Evolutionary conservation across 83 land plant genomes (phyloP).

Genomic region (Picea engelmannii): DNA sequence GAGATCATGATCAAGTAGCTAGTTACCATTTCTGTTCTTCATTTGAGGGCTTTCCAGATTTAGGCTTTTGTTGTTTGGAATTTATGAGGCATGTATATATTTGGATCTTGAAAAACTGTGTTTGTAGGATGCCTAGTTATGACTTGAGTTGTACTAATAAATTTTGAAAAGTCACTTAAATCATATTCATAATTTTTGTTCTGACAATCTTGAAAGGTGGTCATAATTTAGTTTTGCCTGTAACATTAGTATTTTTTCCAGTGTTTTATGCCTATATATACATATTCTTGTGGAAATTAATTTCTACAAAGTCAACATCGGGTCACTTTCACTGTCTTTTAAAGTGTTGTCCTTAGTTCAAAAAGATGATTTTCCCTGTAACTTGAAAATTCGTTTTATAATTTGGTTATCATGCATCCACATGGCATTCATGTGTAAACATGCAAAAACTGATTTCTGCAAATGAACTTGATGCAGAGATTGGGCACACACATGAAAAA

Average conservation of each 20-base stretch:
- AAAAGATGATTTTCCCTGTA: neutral
- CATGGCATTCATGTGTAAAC: neutral
- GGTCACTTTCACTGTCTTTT: neutral
- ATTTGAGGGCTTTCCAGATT: neutral
- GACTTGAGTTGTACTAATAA: neutral
- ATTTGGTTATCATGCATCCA: neutral
- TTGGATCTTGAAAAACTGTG: neutral
- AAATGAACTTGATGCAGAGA: slow-evolving; percentile 19
- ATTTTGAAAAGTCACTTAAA: neutral
- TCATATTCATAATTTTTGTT: neutral
- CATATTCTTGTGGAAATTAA: neutral
- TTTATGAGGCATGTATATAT: neutral
- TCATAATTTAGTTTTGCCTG: neutral
- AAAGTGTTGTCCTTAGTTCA: slow-evolving; percentile 1
- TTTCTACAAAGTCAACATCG: neutral
- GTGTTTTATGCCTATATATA: neutral
- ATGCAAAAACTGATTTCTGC: neutral
- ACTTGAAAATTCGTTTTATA: neutral
- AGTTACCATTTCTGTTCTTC: neutral
- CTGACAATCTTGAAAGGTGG: neutral
- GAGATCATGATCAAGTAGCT: neutral
- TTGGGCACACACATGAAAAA: slow-evolving; percentile 27
- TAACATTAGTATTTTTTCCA: neutral
- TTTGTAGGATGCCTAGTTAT: neutral
- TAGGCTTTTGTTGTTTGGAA: neutral